Evolutionary conservation across 2,329 filamentous ascomycete genomes (phyloP).

Genomic region (Colletotrichum tanaceti): DNA sequence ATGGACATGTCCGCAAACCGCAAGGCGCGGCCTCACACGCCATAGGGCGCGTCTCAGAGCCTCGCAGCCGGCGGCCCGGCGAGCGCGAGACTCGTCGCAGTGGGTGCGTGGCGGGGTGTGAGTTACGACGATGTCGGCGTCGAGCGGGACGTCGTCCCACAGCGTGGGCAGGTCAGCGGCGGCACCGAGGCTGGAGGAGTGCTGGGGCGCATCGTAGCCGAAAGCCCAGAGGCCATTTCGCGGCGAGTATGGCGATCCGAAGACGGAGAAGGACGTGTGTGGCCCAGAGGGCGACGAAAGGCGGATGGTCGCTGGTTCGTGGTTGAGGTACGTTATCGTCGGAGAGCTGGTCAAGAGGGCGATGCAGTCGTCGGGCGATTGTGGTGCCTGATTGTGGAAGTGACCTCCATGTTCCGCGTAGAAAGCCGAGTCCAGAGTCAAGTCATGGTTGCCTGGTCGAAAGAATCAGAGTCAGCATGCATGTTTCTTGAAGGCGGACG

Average conservation of each 20-base stretch:
- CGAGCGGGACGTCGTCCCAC: constrained; percentile 71
- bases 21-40: constrained; percentile 71
- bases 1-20: constrained; percentile 80
- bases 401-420: constrained; percentile 63
- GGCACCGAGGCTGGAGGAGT: constrained; percentile 38
- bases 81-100: constrained; percentile 61
- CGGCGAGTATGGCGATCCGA: constrained; percentile 77
- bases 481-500: not conserved
- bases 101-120: constrained; percentile 75
- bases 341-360: constrained; percentile 64
- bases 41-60: constrained; percentile 67
- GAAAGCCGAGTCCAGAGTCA: constrained; percentile 75
- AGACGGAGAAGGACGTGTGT: constrained; percentile 72
- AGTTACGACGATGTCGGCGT: constrained; percentile 75
- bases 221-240: constrained; percentile 73
- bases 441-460: constrained; percentile 76
- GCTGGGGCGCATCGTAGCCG: constrained; percentile 60
- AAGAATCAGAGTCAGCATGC: not conserved
- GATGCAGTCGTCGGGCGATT: constrained; percentile 66
- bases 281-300: constrained; percentile 67
- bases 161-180: constrained; percentile 51
- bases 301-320: constrained; percentile 65
- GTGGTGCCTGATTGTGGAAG: constrained; percentile 67
- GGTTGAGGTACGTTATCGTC: constrained; percentile 73
- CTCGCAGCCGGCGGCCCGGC: constrained; percentile 67